A percentile compares a stretch with the other conserved stretches of the same genome.
phyloP scores from a whole-genome alignment of 2,329 filamentous ascomycete genomes.

The Calonectria pteridis region DNA sequence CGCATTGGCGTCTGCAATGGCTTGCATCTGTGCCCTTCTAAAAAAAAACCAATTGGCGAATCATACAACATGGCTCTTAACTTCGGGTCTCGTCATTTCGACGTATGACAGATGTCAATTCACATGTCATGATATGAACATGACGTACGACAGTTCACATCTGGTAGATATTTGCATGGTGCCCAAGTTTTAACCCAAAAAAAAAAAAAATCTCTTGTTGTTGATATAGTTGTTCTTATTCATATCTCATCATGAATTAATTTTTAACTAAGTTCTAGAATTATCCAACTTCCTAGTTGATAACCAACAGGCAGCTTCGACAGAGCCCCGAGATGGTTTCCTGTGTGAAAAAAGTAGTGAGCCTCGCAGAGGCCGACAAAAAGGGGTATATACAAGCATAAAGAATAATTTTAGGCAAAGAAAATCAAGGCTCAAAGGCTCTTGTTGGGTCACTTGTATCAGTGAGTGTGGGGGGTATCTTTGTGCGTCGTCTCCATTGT shows the following conservation, averaged over 20 bases:
- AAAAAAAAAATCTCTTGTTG: not conserved
- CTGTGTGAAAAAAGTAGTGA: not conserved
- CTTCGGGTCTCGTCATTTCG: not conserved
- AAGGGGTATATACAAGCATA: not conserved
- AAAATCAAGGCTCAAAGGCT: not conserved
- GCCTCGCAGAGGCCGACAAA: constrained; percentile 1
- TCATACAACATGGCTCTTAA: not conserved
- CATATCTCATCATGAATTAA: constrained; percentile 12
- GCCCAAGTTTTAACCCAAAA: not conserved
- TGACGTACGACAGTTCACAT: not conserved
- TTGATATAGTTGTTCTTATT: not conserved
- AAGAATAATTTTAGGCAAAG: too few species aligned
- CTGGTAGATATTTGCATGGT: not conserved
- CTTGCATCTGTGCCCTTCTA: not conserved
- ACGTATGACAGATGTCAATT: not conserved
- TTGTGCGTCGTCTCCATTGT: constrained; percentile 1
- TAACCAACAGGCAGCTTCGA: not conserved
- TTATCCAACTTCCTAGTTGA: not conserved
- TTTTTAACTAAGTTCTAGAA: constrained; percentile 6
- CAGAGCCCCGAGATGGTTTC: not conserved
- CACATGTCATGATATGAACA: not conserved
- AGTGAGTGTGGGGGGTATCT: constrained; percentile 8
- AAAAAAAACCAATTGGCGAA: not conserved
- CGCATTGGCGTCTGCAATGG: not conserved
- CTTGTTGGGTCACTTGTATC: not conserved